Evolutionary conservation across 768 basidiomycete species (phyloP), one percentile per base, ranked within the genome.

Genomic region (Lactarius trivialis): DNA sequence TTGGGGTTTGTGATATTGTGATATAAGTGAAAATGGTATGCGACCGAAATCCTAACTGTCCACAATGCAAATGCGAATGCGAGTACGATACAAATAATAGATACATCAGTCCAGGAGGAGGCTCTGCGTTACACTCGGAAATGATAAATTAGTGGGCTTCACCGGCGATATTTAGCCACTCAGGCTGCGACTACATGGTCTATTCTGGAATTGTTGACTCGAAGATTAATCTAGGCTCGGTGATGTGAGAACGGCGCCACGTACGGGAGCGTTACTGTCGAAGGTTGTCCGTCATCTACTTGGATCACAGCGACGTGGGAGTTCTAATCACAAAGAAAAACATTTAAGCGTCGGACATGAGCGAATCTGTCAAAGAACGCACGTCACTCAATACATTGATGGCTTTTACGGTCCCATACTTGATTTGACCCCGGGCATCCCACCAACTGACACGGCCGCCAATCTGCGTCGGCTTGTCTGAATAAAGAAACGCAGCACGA

Each of bases 401-500:
- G 2, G 77, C 75, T 56, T 77, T 74, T 8, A 91, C 86, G 4
- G 74, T 79, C 19, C 86, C 89, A 65, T 85, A 82, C 59, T 82
- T 78, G 48, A 82, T 76, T 55, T 79, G 75, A 1, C 84, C 84
- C 43, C 71, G 73, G 26, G 80, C 73, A 50, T 77, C 76, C 81
- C 85, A 87, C 76, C 82, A 90, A 69, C 82, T 84, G 52, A 91
- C 85, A 55, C 81, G 79, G 65, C 85, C 84, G 68, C 86, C 87
- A 57, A 78, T 76, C 89, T 91, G 52, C 36, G 28, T 43, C n/a
- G 32, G 19, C 50, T 28, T 64, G 59, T 58, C 56, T 60, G 45
- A 26, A 59, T 62, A 66, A 67, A 64, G 58, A 55, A 50, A 55
- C n/a, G 41, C 55, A 56, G 58, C 55, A 45, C 49, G 58, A 50